Base-by-base conservation (phyloP, 257 asterid genomes). In the Capsicum rhomboideum region DNA sequence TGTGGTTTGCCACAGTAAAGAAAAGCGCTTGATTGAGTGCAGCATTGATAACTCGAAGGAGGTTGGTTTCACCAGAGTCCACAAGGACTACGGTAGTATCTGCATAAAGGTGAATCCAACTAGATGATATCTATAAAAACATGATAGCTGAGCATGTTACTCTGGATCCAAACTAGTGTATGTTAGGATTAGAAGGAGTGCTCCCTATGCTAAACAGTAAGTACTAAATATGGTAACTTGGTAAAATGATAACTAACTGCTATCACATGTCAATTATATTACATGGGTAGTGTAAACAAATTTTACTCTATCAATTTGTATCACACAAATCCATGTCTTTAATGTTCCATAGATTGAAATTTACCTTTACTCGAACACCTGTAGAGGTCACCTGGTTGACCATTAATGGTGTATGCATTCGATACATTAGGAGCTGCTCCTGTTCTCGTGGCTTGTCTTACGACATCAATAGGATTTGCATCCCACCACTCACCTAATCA, bases 401-500 rank as follows among this genome's bases (percentile, higher is more conserved):
- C 98, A 29, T 96, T 96, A 87, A 96, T 92, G 49, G 98, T 96
- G 90, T 88, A 96, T 77, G 99, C 93, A 83, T 96, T 91, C 0
- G 99, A 94, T 28, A 91, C 85, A 49, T 94, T 93, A 28, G 98
- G 98, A 34, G 93, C 83, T 7, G 91, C 95, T 42, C 99, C 99
- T 12, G 97, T 94, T 88, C 93, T 85, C 11, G 89, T 91, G 23
- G 99, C 98, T 66, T 92, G 81, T 68, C 92, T 89, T 31, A 96
- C 85, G 17, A 94, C 97, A 40, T 92, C 97, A 10, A 96, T 91
- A 42, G 98, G 98, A 82, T 96, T 91, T 12, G 91, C 96, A 44
- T 96, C 90, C 99, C 99, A 96, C 99, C 99, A 96, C 90, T 96
- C 97, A 59, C n/a, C 99, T 94, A 82, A 86, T 90, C 87, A 84